Evolutionary conservation across 805 yeast species (phyloP), one percentile per base, ranked within the genome.

Genomic region (Schwanniomyces pseudopolymorphus): DNA sequence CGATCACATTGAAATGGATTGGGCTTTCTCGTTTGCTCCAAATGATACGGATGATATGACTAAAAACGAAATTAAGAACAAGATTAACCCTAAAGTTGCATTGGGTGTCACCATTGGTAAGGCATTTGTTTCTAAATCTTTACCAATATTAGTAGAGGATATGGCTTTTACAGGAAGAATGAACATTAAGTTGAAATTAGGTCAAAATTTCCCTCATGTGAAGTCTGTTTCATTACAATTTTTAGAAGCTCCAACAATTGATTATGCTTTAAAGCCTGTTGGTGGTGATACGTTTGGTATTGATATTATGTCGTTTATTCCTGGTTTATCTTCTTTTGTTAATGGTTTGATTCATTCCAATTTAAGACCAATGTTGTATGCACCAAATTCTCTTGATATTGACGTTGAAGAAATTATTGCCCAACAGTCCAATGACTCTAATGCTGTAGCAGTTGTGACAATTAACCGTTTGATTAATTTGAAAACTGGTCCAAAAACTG

Each of bases 261-360:
- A 85, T 60, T 87, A 86, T 62, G 85, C 83, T 17, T 78, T 87
- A 72, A 87, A 87, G 61, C 96, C 96, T 8, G 85, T 87, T 44
- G 94, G 94, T 63, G 94, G 95, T 69, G 92, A 87, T 61, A 84
- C 91, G n/a, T 76, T 87, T 49, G 96, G 96, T 50, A 60, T 87
- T 38, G 96, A 87, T 68, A 79, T 87, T 55, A 87, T 87, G 95
- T 83, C 91, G 2, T 75, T 87, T 55, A 77, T 87, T 52, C 96
- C 96, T 3, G 94, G 94, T 51, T 78, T 87, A 59, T 77, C 88
- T 20, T 72, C 82, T 2, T 83, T 87, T 58, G 90, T 87, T 44
- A 86, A 84, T 51, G 74, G 78, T 19, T 74, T 84, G 62, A 81
- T 87, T 59, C 85, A 87, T 64, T 69, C 87, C 41, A 84, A 70